A percentile compares a stretch with the other conserved stretches of the same genome.
phyloP scores from a whole-genome alignment of 176 grass and related monocot species.

The Luzula sylvatica region DNA sequence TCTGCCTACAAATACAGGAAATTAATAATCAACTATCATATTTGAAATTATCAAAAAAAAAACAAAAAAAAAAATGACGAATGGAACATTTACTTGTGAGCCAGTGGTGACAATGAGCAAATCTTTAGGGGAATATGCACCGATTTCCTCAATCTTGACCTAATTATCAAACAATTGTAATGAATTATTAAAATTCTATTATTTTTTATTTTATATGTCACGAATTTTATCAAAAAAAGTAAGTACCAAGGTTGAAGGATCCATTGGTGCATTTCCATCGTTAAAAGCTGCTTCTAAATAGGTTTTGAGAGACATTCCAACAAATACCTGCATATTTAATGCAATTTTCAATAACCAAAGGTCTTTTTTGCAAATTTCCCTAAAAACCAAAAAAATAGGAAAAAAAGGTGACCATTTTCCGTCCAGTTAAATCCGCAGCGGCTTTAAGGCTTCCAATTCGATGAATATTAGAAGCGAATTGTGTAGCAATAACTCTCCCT shows the following conservation, averaged over 20 bases:
- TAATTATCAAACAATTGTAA: no score
- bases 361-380: not conserved
- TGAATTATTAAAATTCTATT: no score
- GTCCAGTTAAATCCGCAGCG: constrained; percentile 84
- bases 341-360: constrained; percentile 15
- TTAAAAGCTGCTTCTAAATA: constrained; percentile 99
- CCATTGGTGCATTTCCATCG: constrained; percentile 95
- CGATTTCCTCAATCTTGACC: constrained; percentile 97
- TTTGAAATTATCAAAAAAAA: not conserved
- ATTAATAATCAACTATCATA: constrained; percentile 23
- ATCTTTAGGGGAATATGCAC: constrained; percentile 88
- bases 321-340: constrained; percentile 58
- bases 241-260: constrained; percentile 98
- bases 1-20: constrained; percentile 62
- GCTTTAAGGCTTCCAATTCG: constrained; percentile 97
- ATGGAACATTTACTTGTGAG: constrained; percentile 99
- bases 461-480: constrained; percentile 99
- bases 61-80: constrained; percentile 14
- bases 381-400: not conserved
- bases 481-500: constrained; percentile 96
- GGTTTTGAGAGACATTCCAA: constrained; percentile 96
- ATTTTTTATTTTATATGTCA: no score
- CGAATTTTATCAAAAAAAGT: not conserved
- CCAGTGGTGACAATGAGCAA: constrained; percentile 93
- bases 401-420: constrained; percentile 60